Evolutionary conservation across 2,329 filamentous ascomycete species (phyloP), one percentile per base, ranked within the genome.

Genomic region (Ophiostoma pallidulum): DNA sequence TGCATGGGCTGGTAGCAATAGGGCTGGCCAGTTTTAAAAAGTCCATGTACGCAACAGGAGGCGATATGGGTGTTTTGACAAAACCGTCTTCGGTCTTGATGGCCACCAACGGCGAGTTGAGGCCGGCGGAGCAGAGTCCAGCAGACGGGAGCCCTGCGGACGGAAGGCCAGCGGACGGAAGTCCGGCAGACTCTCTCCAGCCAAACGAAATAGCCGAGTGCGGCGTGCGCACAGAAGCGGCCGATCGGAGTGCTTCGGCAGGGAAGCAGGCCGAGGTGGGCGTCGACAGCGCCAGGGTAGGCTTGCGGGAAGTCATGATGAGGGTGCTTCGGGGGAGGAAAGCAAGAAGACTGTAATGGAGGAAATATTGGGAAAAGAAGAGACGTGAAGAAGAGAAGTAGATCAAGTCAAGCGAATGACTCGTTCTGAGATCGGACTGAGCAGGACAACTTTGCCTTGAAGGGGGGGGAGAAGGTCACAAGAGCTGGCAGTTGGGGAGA

Each of bases 11-110:
- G 12, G 52, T 45, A 19, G 54, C 37, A 13, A 37, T 39, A 7
- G 54, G 54, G 48, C 57, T 59, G 41, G 77, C 72, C 51, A 82
- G 81, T 67, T 89, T 91, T 53, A 97, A 80, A 62, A 96, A 97
- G 60, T 97, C 89, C 56, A 87, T 84, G 63, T 97, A 97, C 49
- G 91, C 90, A 19, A 78, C 73, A 3, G 91, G 91, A 45, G 91
- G 91, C 44, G 86, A 94, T 64, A 97, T 94, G 41, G 90, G 90
- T 4, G 90, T 96, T 67, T 81, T 84, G 49, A 80, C 66, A 38
- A 73, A 66, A 50, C 81, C 76, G 48, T 84, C 73, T 56, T 84
- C 76, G 47, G 69, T 69, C 65, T 90, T 91, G 71, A 90, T 77
- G 43, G 57, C 68, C 18, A 78, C 71, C 40, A 73, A 72, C 4